A percentile compares a stretch with the other conserved stretches of the same genome.
Evolutionary conservation across 176 grass and related monocot species (phyloP).

Genomic region (bread wheat (Triticum aestivum)): DNA sequence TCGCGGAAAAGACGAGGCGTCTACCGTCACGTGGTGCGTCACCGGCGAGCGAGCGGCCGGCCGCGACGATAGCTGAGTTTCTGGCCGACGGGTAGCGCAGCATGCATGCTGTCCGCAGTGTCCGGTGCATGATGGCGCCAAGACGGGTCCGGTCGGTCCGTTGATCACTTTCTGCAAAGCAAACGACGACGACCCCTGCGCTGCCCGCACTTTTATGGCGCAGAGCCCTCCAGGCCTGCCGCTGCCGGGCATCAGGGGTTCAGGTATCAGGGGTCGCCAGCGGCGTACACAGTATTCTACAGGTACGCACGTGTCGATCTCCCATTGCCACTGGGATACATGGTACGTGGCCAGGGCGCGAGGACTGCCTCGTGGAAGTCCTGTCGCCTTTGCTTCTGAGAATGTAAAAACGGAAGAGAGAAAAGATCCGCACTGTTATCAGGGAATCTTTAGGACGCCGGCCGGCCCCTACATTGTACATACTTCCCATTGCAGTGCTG

Average conservation of each 20-base stretch:
- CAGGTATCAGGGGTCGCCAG: not conserved
- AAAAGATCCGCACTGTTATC: not conserved
- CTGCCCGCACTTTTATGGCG: not conserved
- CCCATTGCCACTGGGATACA: not conserved
- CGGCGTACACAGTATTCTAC: not conserved
- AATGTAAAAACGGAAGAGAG: not conserved
- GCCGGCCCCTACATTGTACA: conserved; percentile 7
- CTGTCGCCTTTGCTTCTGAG: not conserved
- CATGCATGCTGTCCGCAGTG: not conserved
- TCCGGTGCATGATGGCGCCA: not conserved
- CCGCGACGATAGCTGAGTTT: conserved; percentile 1
- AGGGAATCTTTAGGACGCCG: not conserved
- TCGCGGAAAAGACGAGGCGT: not conserved
- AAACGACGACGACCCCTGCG: not conserved
- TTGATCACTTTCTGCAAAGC: not conserved
- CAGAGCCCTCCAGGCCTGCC: not conserved
- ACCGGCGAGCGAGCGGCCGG: not conserved
- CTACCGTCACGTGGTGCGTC: not conserved
- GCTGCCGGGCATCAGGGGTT: not conserved
- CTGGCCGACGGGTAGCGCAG: not conserved
- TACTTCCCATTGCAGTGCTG: not conserved
- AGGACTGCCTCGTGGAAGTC: not conserved
- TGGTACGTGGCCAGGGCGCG: not conserved
- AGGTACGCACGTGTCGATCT: conserved; percentile 16
- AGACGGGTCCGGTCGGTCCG: not conserved